Base-by-base conservation (phyloP, 257 asterid species). In the Solanum paucissectum region DNA sequence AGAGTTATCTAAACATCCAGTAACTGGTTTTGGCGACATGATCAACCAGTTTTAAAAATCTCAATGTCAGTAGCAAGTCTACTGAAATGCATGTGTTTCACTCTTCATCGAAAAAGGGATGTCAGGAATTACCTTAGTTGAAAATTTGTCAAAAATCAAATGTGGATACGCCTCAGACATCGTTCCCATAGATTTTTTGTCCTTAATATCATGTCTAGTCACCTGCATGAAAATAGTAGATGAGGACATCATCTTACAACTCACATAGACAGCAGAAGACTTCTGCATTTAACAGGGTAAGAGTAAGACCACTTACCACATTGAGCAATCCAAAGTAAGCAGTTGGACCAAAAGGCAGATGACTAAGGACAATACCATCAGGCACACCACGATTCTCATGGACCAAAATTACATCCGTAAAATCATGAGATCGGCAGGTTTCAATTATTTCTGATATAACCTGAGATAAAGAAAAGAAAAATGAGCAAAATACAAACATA, bases 341-440 rank as follows among this genome's bases (percentile, higher is more conserved):
- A 84, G 98, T 97, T 46, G 99, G 99, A 21, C 99, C 99, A 86
- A 92, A 95, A 88, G 99, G 99, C 81, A 97, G 91, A 94, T 97
- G 99, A 91, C 96, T 94, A 91, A 97, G 92, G 87, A 93, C 92
- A 86, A 97, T 81, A 66, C 98, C 97, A 92, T 95, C 98, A 33
- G 99, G 99, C 83, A 95, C 96, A 42, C 99, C 99, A 75, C 99
- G 99, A 88, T 94, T 96, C 90, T 97, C 99, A 86, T 95, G 99
- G 88, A 95, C 98, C 89, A 96, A 91, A 87, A 97, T 92, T 72
- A 95, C 98, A 91, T 97, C 99, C 1, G 98, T 93, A 87, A 95
- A 97, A 87, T 95, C 99, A 92, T 97, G 98, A 66, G 98, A 89
- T 86, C 96, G 89, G 90, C 98, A 93, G 44, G 98, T 95, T 90